A percentile compares a stretch with the other conserved stretches of the same genome.
phyloP scores from a whole-genome alignment of 2,329 filamentous ascomycete species.

The Emericellopsis atlantica region DNA sequence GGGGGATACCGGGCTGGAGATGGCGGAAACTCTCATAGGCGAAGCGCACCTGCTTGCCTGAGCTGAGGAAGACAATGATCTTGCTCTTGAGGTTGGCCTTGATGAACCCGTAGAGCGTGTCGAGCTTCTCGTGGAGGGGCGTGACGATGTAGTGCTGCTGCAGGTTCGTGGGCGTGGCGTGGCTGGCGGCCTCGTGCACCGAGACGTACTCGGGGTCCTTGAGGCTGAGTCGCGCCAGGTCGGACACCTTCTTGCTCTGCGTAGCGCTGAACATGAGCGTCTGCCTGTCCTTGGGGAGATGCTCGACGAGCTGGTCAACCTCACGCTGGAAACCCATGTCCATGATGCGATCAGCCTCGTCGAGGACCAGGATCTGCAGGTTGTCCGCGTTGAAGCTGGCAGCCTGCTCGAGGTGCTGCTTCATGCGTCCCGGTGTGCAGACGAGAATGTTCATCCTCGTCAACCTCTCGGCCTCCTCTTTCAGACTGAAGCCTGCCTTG shows the following conservation, averaged over 20 bases:
- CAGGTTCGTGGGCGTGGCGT: conserved; percentile 70
- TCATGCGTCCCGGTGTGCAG: conserved; percentile 85
- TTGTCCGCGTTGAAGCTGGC: conserved; percentile 82
- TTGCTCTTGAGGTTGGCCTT: conserved; percentile 84
- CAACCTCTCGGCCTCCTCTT: conserved; percentile 75
- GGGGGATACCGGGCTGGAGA: conserved; percentile 83
- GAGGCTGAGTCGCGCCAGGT: conserved; percentile 78
- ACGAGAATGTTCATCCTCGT: conserved; percentile 94
- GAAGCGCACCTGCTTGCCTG: conserved; percentile 92
- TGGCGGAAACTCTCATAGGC: conserved; percentile 89
- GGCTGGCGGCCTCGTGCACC: conserved; percentile 71
- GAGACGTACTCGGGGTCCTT: conserved; percentile 90
- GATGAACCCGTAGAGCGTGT: conserved; percentile 88
- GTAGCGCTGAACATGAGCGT: conserved; percentile 94
- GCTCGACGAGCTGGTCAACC: conserved; percentile 86
- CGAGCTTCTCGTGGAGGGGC: conserved; percentile 75
- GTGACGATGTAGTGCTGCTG: conserved; percentile 88
- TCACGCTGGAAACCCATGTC: conserved; percentile 93
- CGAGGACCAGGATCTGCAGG: conserved; percentile 81
- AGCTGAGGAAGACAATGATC: conserved; percentile 90
- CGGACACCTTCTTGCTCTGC: conserved; percentile 87
- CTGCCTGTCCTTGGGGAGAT: conserved; percentile 74
- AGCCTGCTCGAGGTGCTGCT: conserved; percentile 93
- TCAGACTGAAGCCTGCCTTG: conserved; percentile 50
- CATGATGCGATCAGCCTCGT: conserved; percentile 93